Percentiles rank a stretch among this genome's conserved stretches.
Evolutionary conservation across 306 rosid genomes (phyloP).

Genomic region (Oxytropis ochrocephala): DNA sequence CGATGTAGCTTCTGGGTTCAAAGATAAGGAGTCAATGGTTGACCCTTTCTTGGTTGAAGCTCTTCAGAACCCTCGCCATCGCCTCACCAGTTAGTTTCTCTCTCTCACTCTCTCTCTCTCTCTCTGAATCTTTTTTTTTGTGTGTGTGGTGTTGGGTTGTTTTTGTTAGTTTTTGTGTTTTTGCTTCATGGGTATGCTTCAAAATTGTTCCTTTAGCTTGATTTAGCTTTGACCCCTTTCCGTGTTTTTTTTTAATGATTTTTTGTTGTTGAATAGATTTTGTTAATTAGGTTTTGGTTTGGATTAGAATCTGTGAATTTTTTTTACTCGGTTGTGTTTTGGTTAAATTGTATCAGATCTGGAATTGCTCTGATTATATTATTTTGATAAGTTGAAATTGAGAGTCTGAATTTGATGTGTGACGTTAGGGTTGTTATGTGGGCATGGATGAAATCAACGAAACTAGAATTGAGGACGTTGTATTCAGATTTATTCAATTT

Average conservation of each 20-base stretch:
- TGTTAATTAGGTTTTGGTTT: conserved; percentile 17
- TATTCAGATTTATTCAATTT: background rate
- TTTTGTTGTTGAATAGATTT: conserved; percentile 11
- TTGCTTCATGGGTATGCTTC: conserved; percentile 6
- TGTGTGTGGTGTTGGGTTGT: no score
- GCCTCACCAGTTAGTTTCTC: conserved; percentile 58
- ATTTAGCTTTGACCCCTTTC: background rate
- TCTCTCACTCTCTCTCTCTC: background rate
- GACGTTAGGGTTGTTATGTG: background rate
- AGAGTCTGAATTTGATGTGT: conserved; percentile 2
- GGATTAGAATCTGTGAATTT: background rate
- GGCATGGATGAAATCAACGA: background rate
- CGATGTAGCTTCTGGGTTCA: conserved; percentile 33
- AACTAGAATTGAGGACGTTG: background rate
- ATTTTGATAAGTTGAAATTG: conserved; percentile 10
- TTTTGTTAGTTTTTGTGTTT: background rate
- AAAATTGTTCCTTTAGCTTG: conserved; percentile 3
- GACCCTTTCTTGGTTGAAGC: conserved; percentile 94
- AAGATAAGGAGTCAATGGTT: conserved; percentile 62
- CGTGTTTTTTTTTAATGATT: background rate
- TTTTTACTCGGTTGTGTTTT: background rate
- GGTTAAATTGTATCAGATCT: conserved; percentile 31
- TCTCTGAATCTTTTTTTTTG: background rate
- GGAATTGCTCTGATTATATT: conserved; percentile 19
- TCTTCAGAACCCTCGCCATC: conserved; percentile 90